Evolutionary conservation across 2,329 filamentous ascomycete species (phyloP).

Genomic region (Colletotrichum graminicola): DNA sequence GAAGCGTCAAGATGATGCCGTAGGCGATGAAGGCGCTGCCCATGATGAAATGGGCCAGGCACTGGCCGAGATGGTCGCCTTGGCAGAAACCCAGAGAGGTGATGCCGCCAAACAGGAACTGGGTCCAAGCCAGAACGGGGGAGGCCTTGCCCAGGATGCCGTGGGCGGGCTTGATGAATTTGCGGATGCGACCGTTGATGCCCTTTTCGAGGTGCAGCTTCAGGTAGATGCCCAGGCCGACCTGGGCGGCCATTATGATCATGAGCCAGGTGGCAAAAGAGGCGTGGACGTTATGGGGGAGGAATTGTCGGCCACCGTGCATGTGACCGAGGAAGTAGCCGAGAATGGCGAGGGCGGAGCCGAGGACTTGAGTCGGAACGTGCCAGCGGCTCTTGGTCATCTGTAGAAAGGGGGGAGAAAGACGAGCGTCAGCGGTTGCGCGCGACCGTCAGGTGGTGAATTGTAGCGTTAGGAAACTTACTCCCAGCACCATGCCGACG

Average conservation of each 20-base stretch:
- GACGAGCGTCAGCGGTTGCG: constrained; percentile 31
- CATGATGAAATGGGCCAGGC: constrained; percentile 98
- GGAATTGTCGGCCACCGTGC: constrained; percentile 90
- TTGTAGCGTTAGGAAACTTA: constrained; percentile 58
- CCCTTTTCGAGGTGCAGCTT: constrained; percentile 90
- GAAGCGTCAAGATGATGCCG: constrained; percentile 85
- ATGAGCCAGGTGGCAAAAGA: constrained; percentile 85
- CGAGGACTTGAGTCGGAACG: constrained; percentile 85
- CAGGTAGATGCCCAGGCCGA: constrained; percentile 86
- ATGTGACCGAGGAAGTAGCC: constrained; percentile 93
- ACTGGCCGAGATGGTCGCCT: constrained; percentile 91
- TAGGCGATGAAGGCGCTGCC: constrained; percentile 96
- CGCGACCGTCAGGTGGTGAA: not conserved
- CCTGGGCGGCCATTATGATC: constrained; percentile 81
- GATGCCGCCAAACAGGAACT: constrained; percentile 97
- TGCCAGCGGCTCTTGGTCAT: constrained; percentile 94
- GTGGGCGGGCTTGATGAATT: constrained; percentile 78
- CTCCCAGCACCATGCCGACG: constrained; percentile 93
- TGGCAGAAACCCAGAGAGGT: constrained; percentile 93
- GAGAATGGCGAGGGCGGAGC: constrained; percentile 79
- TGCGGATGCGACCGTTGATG: constrained; percentile 82
- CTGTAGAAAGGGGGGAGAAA: constrained; percentile 56
- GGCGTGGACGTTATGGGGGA: constrained; percentile 79
- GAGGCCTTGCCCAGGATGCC: constrained; percentile 87
- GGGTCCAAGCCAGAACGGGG: constrained; percentile 88